These are phyloP conservation scores for Arxiozyma bovina DNA, from an alignment of 1,139 yeast species.

Conservation along the genomic window DNA sequence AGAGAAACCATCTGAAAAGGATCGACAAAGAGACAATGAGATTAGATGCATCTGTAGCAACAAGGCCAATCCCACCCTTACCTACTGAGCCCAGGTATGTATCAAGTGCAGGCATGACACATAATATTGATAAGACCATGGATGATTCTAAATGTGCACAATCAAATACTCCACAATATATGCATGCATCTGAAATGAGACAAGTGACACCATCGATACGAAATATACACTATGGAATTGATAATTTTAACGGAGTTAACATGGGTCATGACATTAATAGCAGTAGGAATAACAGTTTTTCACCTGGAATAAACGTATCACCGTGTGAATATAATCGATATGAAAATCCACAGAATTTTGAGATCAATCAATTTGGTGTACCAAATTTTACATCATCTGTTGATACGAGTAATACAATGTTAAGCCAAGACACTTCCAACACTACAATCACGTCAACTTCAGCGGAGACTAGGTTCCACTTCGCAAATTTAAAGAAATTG, in stretches of 20 bases:
- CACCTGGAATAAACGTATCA: neutral
- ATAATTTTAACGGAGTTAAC: neutral
- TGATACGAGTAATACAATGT: conserved; percentile 17
- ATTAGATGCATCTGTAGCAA: conserved; percentile 25
- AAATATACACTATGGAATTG: neutral
- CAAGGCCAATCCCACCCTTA: conserved; percentile 34
- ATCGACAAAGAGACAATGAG: conserved; percentile 12
- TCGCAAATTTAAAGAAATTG: conserved; percentile 30
- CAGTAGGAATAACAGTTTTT: neutral
- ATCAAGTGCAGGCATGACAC: neutral
- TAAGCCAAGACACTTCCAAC: conserved; percentile 17
- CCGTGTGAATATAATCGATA: neutral
- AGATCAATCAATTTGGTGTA: conserved; percentile 1
- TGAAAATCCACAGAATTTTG: neutral
- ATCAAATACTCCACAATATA: conserved; percentile 13
- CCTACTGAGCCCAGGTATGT: conserved; percentile 24
- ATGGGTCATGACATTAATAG: neutral
- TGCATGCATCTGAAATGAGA: conserved; percentile 27
- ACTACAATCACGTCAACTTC: conserved; percentile 19
- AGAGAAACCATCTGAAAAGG: conserved; percentile 5
- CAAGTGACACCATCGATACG: conserved; percentile 18
- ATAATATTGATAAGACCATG: neutral
- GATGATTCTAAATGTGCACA: neutral
- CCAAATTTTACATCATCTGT: conserved; percentile 22
- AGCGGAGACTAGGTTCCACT: conserved; percentile 26